Conservation (phyloP, 768 basidiomycete genomes). For the Macrolepiota dolichaula region DNA sequence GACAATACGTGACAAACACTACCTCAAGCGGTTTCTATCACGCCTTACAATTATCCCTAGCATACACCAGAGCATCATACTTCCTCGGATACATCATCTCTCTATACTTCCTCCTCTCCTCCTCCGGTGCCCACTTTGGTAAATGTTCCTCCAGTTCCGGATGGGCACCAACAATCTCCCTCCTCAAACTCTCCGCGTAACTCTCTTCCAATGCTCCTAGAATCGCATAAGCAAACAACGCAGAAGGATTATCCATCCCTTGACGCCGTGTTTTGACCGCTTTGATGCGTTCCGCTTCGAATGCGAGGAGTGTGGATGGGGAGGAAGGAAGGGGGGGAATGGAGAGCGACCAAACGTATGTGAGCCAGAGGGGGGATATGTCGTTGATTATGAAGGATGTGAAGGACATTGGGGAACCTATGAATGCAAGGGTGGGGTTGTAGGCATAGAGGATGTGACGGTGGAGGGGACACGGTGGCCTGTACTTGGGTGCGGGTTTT, state of each 20-base stretch:
- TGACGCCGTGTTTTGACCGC: conserved; percentile 19
- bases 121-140: conserved; percentile 29
- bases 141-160: conserved; percentile 27
- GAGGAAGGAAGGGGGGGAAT: conserved; percentile 34
- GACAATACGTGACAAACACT: too few species aligned
- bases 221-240: conserved; percentile 34
- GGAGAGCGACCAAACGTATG: conserved; percentile 34
- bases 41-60: conserved; percentile 12
- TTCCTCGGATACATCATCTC: conserved; percentile 35
- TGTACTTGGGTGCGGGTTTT: conserved; percentile 21
- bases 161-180: conserved; percentile 27
- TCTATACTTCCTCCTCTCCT: conserved; percentile 26
- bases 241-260: conserved; percentile 23
- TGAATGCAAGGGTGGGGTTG: conserved; percentile 45
- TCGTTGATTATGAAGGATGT: conserved; percentile 49
- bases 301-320: conserved; percentile 27
- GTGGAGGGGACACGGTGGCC: conserved; percentile 39
- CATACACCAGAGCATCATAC: conserved; percentile 28
- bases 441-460: conserved; percentile 43
- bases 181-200: conserved; percentile 31
- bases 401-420: conserved; percentile 37
- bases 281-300: conserved; percentile 33
- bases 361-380: conserved; percentile 46
- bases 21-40: too few species aligned
- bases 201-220: conserved; percentile 30